Conservation (phyloP, 2,329 filamentous ascomycete genomes). For the Daldinia sp. region DNA sequence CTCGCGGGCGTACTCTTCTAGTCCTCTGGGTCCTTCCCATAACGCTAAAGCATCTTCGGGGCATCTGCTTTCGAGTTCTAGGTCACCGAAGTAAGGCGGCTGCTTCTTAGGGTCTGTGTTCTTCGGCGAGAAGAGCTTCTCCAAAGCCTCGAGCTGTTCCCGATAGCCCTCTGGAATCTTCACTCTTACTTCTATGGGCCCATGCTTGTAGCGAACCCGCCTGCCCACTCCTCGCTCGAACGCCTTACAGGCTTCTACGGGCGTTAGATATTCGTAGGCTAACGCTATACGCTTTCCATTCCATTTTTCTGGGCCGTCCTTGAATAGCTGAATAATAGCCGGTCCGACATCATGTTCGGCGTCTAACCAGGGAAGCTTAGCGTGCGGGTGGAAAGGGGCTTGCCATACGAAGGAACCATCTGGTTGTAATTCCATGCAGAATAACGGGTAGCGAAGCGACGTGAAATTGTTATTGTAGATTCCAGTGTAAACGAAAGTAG, state of each 20-base stretch:
- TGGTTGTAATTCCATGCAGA: constrained; percentile 88
- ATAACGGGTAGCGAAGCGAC: constrained; percentile 87
- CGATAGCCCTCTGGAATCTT: constrained; percentile 88
- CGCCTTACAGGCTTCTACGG: constrained; percentile 79
- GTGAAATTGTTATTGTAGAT: constrained; percentile 99
- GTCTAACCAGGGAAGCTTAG: constrained; percentile 92
- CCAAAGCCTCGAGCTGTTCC: constrained; percentile 79
- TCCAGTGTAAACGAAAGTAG: constrained; percentile 94
- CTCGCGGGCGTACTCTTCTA: constrained; percentile 94
- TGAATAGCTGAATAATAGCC: constrained; percentile 91
- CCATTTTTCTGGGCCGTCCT: constrained; percentile 89
- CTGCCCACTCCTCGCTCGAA: constrained; percentile 82
- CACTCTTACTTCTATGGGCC: constrained; percentile 83
- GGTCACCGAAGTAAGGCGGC: constrained; percentile 70
- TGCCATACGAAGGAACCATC: constrained; percentile 93
- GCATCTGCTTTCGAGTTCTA: constrained; percentile 66
- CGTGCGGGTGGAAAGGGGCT: constrained; percentile 90
- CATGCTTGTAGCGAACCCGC: constrained; percentile 78
- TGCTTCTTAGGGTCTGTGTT: constrained; percentile 63
- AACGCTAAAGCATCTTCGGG: constrained; percentile 80
- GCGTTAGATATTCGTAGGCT: constrained; percentile 88
- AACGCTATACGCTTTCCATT: constrained; percentile 80
- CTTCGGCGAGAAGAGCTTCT: constrained; percentile 64
- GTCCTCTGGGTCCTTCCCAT: constrained; percentile 89
- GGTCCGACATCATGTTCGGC: constrained; percentile 96